Percentiles rank a stretch among this genome's conserved stretches.
These are phyloP conservation scores for Phytomonas francai DNA, from an alignment of 208 protist species.

Conservation along the genomic window DNA sequence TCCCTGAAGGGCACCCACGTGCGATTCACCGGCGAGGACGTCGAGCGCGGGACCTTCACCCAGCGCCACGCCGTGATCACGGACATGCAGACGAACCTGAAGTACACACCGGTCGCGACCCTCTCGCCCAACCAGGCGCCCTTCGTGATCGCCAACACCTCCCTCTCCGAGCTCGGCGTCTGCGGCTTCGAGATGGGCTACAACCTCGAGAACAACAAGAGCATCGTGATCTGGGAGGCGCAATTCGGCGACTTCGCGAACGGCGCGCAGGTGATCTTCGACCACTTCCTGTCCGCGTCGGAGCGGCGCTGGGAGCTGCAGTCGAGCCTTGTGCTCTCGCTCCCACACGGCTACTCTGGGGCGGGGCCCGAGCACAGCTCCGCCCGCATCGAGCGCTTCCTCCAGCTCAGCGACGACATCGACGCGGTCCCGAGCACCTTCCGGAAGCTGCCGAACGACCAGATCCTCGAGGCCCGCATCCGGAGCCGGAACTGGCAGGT, in stretches of 20 bases:
- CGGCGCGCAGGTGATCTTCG: conserved; percentile 98
- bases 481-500: conserved; percentile 89
- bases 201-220: conserved; percentile 91
- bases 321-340: conserved; percentile 91
- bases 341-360: conserved; percentile 99
- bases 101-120: conserved; percentile 76
- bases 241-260: conserved; percentile 99
- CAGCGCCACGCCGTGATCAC: conserved; percentile 94
- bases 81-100: conserved; percentile 91
- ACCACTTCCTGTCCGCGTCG: conserved; percentile 90
- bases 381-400: conserved; percentile 95
- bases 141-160: conserved; percentile 93
- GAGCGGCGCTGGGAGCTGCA: conserved; percentile 97
- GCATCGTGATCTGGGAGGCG: conserved; percentile 97
- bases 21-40: conserved; percentile 93
- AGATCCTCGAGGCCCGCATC: conserved; percentile 71
- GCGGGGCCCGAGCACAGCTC: conserved; percentile 97
- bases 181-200: conserved; percentile 97
- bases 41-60: conserved; percentile 98
- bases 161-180: conserved; percentile 94
- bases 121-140: conserved; percentile 68
- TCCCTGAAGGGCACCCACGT: conserved; percentile 91
- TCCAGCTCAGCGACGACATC: conserved; percentile 94
- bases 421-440: conserved; percentile 70
- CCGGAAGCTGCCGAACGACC: conserved; percentile 43